These are phyloP conservation scores for Alternaria gansuensis DNA, from an alignment of 2,329 filamentous ascomycete genomes.

Conservation along the genomic window DNA sequence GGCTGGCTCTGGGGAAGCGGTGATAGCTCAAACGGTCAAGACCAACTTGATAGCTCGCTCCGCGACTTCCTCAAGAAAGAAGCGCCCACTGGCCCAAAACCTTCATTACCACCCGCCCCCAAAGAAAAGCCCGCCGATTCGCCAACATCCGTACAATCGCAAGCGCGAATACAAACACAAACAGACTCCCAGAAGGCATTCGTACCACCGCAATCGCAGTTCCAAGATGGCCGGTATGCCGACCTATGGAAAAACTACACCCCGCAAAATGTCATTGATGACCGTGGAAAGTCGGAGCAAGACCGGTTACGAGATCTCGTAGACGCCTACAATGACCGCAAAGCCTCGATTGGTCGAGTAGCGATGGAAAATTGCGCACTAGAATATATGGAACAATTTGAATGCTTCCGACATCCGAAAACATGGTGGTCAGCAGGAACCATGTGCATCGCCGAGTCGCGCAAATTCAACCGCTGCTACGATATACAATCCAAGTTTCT, in stretches of 20 bases:
- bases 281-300: conserved; percentile 74
- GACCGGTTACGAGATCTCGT: conserved; percentile 83
- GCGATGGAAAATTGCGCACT: conserved; percentile 93
- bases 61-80: conserved; percentile 86
- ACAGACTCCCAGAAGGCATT: conserved; percentile 43
- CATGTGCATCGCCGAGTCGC: conserved; percentile 81
- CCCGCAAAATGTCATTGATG: conserved; percentile 74
- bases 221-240: conserved; percentile 76
- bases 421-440: conserved; percentile 73
- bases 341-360: conserved; percentile 76
- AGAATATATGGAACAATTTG: conserved; percentile 82
- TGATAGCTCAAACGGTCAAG: conserved; percentile 59
- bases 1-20: conserved; percentile 69
- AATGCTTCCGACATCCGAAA: conserved; percentile 78
- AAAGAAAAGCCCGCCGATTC: conserved; percentile 40
- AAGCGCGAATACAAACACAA: conserved; percentile 15
- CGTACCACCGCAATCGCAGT: conserved; percentile 66
- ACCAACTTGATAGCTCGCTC: conserved; percentile 82
- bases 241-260: conserved; percentile 93
- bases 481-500: conserved; percentile 90
- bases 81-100: conserved; percentile 73
- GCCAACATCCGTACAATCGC: conserved; percentile 22
- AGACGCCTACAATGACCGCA: conserved; percentile 83
- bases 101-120: conserved; percentile 38
- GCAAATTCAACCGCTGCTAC: conserved; percentile 85